A percentile compares a stretch with the other conserved stretches of the same genome.
Evolutionary conservation across 768 basidiomycete genomes (phyloP).

Genomic region (Dioszegia crocea): DNA sequence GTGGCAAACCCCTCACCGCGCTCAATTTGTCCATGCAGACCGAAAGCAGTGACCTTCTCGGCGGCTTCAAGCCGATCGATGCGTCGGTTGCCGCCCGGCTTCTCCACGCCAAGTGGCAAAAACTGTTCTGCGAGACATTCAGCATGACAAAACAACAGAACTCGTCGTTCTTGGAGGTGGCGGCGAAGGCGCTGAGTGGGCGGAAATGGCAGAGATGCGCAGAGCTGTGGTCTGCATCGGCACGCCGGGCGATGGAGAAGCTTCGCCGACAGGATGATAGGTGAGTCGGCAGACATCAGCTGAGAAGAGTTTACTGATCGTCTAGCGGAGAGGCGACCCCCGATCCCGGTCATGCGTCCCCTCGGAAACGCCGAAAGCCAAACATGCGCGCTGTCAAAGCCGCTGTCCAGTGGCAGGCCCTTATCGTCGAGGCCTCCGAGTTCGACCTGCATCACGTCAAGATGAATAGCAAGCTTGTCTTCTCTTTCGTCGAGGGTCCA

Average conservation of each 20-base stretch:
- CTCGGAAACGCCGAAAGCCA: conserved; percentile 69
- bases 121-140: conserved; percentile 78
- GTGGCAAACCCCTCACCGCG: conserved; percentile 72
- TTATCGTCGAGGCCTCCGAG: conserved; percentile 64
- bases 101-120: conserved; percentile 69
- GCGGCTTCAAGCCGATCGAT: conserved; percentile 95
- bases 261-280: conserved; percentile 45
- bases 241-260: conserved; percentile 53
- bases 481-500: conserved; percentile 92
- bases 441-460: conserved; percentile 85
- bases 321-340: neutral
- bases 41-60: conserved; percentile 86
- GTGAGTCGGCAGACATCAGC: conserved; percentile 15
- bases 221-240: conserved; percentile 65
- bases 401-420: conserved; percentile 60
- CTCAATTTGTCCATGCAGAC: conserved; percentile 95
- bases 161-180: conserved; percentile 73
- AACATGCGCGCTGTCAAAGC: conserved; percentile 50
- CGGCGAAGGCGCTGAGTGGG: conserved; percentile 74
- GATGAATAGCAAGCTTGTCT: conserved; percentile 83
- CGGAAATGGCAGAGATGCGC: conserved; percentile 80
- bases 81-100: conserved; percentile 68
- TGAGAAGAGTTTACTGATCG: conserved; percentile 1
- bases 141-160: conserved; percentile 73
- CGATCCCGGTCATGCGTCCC: conserved; percentile 49